Evolutionary conservation across 2,329 filamentous ascomycete genomes (phyloP), one percentile per base, ranked within the genome.

Genomic region (Colletotrichum sp.): DNA sequence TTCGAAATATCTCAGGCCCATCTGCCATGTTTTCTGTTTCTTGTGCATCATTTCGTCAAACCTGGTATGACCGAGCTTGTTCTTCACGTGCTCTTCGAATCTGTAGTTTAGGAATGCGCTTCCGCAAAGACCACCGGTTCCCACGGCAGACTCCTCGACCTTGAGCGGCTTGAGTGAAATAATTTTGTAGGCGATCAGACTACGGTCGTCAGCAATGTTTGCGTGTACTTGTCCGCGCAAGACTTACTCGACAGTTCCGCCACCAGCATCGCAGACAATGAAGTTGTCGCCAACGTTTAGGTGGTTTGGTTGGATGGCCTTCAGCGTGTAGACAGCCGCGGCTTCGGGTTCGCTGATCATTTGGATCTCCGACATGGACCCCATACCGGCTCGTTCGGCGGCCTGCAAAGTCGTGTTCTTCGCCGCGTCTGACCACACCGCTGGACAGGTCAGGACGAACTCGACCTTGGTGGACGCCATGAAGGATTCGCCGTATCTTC

Each of bases 391-490:
- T 74, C 92, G 88, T 85, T 96, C 93, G 13, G 95, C 95, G 8
- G 95, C 95, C 81, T 94, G 91, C 65, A 96, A 85, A 3, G 95
- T 96, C 8, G 94, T 94, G 83, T 95, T 95, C 86, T 96, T 96
- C n/a, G 95, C 95, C 0, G 93, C 91, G 82, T 97, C 95, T 28
- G 92, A 95, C 95, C 95, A 97, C 9, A 96, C 94, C 9, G 95
- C 95, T 9, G 95, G 95, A 68, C 94, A 95, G 1, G 95, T 96
- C 71, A 97, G 88, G 65, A 96, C 94, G 80, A 95, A 96, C 77
- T 96, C 92, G 52, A 95, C 92, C 80, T 92, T 92, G 7, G 94
- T 96, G 9, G 91, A 92, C 8, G 90, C 90, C 92, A 96, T 95
- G 80, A 96, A 96, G 0, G 92, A 92, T 84, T 94, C 93, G 79